These are phyloP conservation scores for Nannochloris sp. DNA, from an alignment of 139 green algal genomes.

Conservation along the genomic window DNA sequence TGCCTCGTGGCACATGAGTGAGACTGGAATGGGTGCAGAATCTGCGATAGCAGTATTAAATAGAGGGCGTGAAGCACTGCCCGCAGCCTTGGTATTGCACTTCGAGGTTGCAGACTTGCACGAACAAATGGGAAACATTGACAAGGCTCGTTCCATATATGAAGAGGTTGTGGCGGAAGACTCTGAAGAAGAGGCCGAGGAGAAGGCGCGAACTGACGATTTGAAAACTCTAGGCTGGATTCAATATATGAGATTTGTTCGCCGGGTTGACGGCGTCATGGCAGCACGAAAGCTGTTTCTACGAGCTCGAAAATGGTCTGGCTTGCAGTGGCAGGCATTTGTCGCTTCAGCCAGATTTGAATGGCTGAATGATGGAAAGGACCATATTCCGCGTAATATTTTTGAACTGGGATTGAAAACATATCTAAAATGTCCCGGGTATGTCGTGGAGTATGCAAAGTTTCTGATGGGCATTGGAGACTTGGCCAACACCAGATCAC, in stretches of 20 bases:
- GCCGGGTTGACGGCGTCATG: conserved; percentile 46
- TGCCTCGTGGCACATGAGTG: conserved; percentile 24
- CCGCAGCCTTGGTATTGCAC: conserved; percentile 56
- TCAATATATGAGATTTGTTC: conserved; percentile 77
- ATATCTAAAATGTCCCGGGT: conserved; percentile 49
- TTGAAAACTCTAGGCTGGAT: conserved; percentile 56
- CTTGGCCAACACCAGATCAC: conserved; percentile 57
- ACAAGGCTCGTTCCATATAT: conserved; percentile 48
- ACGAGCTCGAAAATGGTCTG: conserved; percentile 51
- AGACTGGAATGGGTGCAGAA: conserved; percentile 8
- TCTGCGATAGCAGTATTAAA: conserved; percentile 32
- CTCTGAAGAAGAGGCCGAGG: background rate
- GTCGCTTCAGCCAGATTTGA: conserved; percentile 72
- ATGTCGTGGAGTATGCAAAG: conserved; percentile 56
- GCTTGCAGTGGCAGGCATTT: conserved; percentile 75
- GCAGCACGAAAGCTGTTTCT: conserved; percentile 72
- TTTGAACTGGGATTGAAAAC: conserved; percentile 84
- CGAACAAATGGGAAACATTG: conserved; percentile 40
- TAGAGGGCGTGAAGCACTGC: conserved; percentile 42
- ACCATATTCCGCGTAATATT: conserved; percentile 74
- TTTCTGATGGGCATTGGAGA: conserved; percentile 55
- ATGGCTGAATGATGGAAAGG: conserved; percentile 53
- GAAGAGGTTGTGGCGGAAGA: conserved; percentile 22
- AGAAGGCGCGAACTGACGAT: background rate
- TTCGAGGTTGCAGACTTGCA: conserved; percentile 69